Percentiles rank a stretch among this genome's conserved stretches.
Evolutionary conservation across 116 monocot species (phyloP).

Genomic region (Thalassia testudinum): DNA sequence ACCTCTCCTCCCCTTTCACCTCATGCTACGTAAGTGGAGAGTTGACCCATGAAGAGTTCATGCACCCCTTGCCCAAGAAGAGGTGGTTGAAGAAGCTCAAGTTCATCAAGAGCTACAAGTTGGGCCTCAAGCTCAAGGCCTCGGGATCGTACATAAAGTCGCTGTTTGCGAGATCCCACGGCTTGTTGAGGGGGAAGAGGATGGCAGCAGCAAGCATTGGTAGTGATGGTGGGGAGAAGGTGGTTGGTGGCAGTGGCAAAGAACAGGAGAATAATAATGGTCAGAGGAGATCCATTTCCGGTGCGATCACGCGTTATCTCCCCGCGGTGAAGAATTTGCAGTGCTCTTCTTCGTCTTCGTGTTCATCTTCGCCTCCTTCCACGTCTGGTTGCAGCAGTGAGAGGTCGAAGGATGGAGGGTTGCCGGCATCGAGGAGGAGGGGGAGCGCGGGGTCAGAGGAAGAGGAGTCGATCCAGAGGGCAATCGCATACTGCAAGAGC

Average conservation of each 20-base stretch:
- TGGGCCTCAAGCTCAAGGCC: conserved; percentile 47
- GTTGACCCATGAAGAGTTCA: conserved; percentile 21
- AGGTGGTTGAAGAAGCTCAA: conserved; percentile 51
- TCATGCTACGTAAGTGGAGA: conserved; percentile 45
- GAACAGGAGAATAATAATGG: conserved; percentile 13
- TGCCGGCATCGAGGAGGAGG: conserved; percentile 23
- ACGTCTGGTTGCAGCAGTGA: conserved; percentile 4
- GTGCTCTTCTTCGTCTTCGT: conserved; percentile 13
- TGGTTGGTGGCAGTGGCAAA: neutral
- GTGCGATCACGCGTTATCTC: conserved; percentile 22
- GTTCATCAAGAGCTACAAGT: conserved; percentile 26
- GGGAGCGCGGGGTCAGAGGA: conserved; percentile 39
- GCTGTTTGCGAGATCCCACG: conserved; percentile 28
- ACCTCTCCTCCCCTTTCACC: conserved; percentile 22
- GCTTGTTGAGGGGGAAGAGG: neutral
- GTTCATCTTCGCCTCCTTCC: conserved; percentile 13
- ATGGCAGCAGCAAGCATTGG: neutral
- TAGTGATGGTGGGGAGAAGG: neutral
- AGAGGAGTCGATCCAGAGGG: conserved; percentile 69
- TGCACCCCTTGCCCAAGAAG: conserved; percentile 9
- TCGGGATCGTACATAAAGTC: conserved; percentile 48
- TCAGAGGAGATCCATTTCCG: conserved; percentile 40
- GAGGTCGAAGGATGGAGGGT: neutral
- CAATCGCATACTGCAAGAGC: conserved; percentile 69
- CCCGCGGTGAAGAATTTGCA: conserved; percentile 4